Evolutionary conservation across 768 basidiomycete species (phyloP).

Genomic region (Candolleomyces efflorescens): DNA sequence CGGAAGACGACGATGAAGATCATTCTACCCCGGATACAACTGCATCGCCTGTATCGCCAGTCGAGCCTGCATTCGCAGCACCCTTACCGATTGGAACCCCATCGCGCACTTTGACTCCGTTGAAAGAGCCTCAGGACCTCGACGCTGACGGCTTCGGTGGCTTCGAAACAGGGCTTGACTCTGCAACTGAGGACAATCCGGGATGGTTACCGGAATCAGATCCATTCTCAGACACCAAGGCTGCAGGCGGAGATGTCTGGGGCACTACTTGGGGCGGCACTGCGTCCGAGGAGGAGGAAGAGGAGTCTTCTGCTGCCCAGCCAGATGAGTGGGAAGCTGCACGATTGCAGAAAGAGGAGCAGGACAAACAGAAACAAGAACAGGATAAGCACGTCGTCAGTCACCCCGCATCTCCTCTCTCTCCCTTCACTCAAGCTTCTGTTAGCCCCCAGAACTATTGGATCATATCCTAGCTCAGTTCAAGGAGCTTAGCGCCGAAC

Average conservation of each 20-base stretch:
- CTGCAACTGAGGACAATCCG: slow-evolving; percentile 25
- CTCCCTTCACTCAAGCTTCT: slow-evolving; percentile 14
- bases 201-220: slow-evolving; percentile 28
- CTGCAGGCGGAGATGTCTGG: slow-evolving; percentile 32
- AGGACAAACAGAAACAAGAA: slow-evolving; percentile 56
- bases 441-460: slow-evolving; percentile 67
- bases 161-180: slow-evolving; percentile 48
- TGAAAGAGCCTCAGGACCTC: neutral
- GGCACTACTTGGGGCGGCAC: slow-evolving; percentile 35
- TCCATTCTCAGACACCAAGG: slow-evolving; percentile 15
- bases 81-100: no score
- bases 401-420: slow-evolving; percentile 17
- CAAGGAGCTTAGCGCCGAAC: slow-evolving; percentile 43
- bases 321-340: slow-evolving; percentile 69
- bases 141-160: slow-evolving; percentile 58
- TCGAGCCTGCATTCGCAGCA: neutral
- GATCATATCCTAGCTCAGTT: slow-evolving; percentile 52
- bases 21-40: neutral
- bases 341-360: slow-evolving; percentile 49
- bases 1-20: neutral
- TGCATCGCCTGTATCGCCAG: neutral
- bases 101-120: neutral
- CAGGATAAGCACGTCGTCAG: slow-evolving; percentile 65
- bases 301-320: no score
- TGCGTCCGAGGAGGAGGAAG: slow-evolving; percentile 16